Evolutionary conservation across 2,329 filamentous ascomycete genomes (phyloP), one percentile per base, ranked within the genome.

Genomic region (Cordyceps pruinosa): DNA sequence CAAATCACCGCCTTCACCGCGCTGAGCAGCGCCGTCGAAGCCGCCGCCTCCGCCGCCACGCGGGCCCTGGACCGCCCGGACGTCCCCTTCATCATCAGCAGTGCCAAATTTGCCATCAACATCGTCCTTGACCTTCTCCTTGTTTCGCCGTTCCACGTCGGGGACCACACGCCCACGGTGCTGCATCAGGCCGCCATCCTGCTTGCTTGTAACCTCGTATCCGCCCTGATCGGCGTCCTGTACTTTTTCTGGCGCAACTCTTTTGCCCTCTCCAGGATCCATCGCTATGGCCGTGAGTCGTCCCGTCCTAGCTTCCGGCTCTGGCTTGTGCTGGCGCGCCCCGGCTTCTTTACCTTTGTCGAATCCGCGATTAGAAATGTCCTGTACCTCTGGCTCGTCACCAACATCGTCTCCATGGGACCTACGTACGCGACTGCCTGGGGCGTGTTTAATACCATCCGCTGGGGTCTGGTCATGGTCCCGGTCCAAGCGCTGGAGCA

Each of bases 391-490:
- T 90, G 86, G 86, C 74, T 90, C 0, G 78, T 90, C 1, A 78
- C 73, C 53, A 82, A 77, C 5, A 86, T 90, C 19, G 78, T 90
- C 0, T 71, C 78, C 0, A 73, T 90, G 58, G 85, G 86, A 0
- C 69, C 73, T 0, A 77, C 82, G 7, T 90, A 90, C 66, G 83
- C 85, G 0, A 89, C 86, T 0, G 85, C 86, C 0, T 90, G 86
- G 86, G 83, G 85, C 2, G 75, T 89, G 10, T 90, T 90, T 72
- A 87, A 81, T 56, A 89, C 85, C 0, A 89, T 90, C 42, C 78
- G 86, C 15, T 89, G 86, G 86, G 87, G 86, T 0, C 72, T 90
- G 1, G 73, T 90, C 30, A 90, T 90, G 86, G 85, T 89, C 0
- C 86, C 86, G 0, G 83, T 90, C 0, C 79, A 83, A 59, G 78